A percentile compares a stretch with the other conserved stretches of the same genome.
These are phyloP conservation scores for Lactuca sativa DNA, from an alignment of 129 eudicot species.

Conservation along the genomic window DNA sequence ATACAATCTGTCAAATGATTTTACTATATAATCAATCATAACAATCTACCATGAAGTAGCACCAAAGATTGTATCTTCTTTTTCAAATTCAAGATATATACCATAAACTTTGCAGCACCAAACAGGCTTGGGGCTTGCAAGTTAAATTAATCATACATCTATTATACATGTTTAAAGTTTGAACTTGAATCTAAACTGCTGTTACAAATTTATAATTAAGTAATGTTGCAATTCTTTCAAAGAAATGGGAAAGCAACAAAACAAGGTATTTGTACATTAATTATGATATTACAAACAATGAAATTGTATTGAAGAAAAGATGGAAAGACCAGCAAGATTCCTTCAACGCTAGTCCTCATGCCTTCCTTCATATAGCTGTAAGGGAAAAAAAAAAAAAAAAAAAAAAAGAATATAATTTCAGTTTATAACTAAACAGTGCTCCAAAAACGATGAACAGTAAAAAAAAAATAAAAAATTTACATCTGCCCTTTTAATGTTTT, in stretches of 20 bases:
- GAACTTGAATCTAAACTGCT: background rate
- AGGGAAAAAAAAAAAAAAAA: background rate
- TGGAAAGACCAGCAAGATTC: slow-evolving; percentile 57
- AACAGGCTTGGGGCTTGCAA: slow-evolving; percentile 12
- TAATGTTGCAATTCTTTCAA: slow-evolving; percentile 9
- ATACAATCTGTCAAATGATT: slow-evolving; percentile 6
- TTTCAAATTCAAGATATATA: slow-evolving; percentile 1
- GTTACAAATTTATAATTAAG: background rate
- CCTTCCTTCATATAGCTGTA: slow-evolving; percentile 81
- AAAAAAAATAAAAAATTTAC: background rate
- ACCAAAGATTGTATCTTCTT: background rate
- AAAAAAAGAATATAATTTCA: background rate
- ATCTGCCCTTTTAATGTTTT: too few relatives aligned
- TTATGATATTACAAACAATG: slow-evolving; percentile 17
- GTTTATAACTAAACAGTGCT: background rate
- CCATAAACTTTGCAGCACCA: background rate
- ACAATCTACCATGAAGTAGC: background rate
- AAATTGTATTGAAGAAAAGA: background rate
- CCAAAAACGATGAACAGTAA: background rate
- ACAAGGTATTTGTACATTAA: background rate
- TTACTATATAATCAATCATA: background rate
- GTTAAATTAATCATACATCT: slow-evolving; percentile 7
- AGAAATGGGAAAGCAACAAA: slow-evolving; percentile 17
- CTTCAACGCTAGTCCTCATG: slow-evolving; percentile 89
- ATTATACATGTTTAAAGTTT: slow-evolving; percentile 12